Conservation (phyloP, 306 rosid species). For the Acacia crassicarpa region DNA sequence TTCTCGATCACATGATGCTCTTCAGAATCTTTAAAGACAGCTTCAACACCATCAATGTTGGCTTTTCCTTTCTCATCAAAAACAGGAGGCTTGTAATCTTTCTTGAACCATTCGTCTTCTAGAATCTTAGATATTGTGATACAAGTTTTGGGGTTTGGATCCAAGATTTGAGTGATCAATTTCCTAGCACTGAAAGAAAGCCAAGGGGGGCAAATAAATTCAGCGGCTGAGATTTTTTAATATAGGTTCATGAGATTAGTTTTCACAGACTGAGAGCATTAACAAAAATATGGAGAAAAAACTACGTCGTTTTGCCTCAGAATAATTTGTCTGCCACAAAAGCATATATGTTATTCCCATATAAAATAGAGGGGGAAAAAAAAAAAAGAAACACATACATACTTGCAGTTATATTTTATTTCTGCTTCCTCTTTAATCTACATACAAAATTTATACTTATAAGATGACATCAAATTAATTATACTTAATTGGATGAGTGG, state of each 20-base stretch:
- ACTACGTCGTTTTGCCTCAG: too few relatives aligned
- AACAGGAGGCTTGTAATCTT: constrained; percentile 73
- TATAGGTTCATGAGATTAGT: too few relatives aligned
- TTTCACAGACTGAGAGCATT: too few relatives aligned
- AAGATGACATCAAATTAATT: too few relatives aligned
- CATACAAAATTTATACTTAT: too few relatives aligned
- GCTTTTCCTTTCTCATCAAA: constrained; percentile 75
- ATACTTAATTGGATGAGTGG: background rate
- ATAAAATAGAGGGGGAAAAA: too few relatives aligned
- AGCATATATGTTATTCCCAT: too few relatives aligned
- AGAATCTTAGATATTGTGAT: constrained; percentile 74
- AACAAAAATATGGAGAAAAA: too few relatives aligned
- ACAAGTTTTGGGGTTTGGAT: constrained; percentile 90
- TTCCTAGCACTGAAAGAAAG: constrained; percentile 88
- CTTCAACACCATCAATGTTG: constrained; percentile 93
- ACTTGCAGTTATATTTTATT: too few relatives aligned
- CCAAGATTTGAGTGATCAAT: constrained; percentile 83
- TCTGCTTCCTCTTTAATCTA: too few relatives aligned
- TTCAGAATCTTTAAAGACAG: constrained; percentile 91
- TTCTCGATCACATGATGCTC: constrained; percentile 94
- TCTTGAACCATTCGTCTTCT: constrained; percentile 92
- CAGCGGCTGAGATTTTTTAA: constrained; percentile 40
- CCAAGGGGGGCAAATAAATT: constrained; percentile 96
- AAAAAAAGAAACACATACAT: too few relatives aligned
- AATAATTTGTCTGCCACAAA: too few relatives aligned